Percentiles rank a stretch among this genome's conserved stretches.
Evolutionary conservation across 805 yeast genomes (phyloP).

Genomic region (Candida stauntonica): DNA sequence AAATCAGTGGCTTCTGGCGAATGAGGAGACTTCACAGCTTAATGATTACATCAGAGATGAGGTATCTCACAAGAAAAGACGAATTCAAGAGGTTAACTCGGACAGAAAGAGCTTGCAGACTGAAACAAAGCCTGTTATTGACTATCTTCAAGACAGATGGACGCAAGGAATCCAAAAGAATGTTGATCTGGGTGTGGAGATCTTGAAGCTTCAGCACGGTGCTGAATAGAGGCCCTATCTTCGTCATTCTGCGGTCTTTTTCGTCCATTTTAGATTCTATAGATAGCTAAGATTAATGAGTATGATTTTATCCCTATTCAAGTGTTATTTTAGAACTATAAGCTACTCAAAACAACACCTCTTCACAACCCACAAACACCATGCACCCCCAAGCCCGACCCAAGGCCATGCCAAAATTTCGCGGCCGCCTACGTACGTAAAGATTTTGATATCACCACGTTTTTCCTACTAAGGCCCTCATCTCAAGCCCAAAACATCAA

Average conservation of each 20-base stretch:
- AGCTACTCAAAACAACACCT: too few species aligned
- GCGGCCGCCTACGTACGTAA: not conserved
- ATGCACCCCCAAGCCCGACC: too few species aligned
- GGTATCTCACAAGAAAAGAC: conserved; percentile 36
- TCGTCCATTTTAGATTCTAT: too few species aligned
- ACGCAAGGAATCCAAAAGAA: conserved; percentile 30
- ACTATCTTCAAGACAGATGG: conserved; percentile 48
- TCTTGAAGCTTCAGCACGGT: conserved; percentile 18
- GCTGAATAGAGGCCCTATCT: not conserved
- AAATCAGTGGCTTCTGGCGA: conserved; percentile 36
- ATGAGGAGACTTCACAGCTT: conserved; percentile 30
- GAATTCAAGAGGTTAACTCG: conserved; percentile 38
- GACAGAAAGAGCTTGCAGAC: conserved; percentile 41
- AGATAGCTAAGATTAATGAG: too few species aligned
- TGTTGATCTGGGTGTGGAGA: conserved; percentile 36
- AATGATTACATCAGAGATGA: conserved; percentile 27
- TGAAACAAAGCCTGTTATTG: conserved; percentile 40
- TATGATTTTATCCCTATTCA: too few species aligned
- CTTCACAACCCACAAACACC: too few species aligned
- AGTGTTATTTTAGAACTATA: too few species aligned
- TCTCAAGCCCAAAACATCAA: not conserved
- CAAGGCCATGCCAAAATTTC: too few species aligned
- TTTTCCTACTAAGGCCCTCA: conserved; percentile 3
- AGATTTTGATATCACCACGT: conserved; percentile 9
- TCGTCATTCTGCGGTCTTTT: too few species aligned